phyloP scores from a whole-genome alignment of 1,284 basidiomycete genomes.

The Tilletia indica region DNA sequence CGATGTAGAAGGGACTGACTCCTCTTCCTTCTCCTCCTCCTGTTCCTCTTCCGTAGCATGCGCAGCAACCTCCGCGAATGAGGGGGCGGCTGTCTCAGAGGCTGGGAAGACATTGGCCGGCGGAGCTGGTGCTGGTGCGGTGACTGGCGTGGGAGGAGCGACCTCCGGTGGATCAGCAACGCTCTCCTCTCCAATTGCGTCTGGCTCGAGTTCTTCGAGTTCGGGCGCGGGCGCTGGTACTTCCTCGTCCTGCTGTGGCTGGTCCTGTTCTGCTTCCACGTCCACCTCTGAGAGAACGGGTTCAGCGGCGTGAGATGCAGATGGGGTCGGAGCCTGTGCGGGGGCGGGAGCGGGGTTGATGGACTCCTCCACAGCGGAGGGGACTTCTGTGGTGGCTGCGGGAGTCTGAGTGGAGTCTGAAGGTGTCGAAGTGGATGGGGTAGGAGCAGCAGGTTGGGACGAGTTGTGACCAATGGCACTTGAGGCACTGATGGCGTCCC shows the following conservation, averaged over 20 bases:
- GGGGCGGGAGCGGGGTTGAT: not conserved
- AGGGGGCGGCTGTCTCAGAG: not conserved
- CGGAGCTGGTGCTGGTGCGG: not conserved
- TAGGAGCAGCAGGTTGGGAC: not conserved
- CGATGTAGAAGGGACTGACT: not conserved
- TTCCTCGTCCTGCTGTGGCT: not conserved
- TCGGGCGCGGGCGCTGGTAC: not conserved
- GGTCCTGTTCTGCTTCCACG: not conserved
- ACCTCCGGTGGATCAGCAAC: not conserved
- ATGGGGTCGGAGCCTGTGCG: not conserved
- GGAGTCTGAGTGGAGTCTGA: not conserved
- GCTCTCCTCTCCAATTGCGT: slow-evolving; percentile 8
- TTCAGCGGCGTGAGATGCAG: not conserved
- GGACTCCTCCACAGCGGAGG: not conserved
- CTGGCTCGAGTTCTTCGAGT: slow-evolving; percentile 15
- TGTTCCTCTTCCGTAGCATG: not conserved
- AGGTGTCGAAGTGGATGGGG: not conserved
- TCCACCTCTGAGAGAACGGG: slow-evolving; percentile 6
- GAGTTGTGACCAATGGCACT: not conserved
- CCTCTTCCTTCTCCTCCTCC: no score
- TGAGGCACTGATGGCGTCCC: slow-evolving; percentile 26
- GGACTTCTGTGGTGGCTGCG: no score
- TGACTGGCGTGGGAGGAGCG: not conserved
- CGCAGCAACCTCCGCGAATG: not conserved
- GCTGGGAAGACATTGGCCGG: not conserved